Evolutionary conservation across 352 stramenopile genomes (phyloP), one percentile per base, ranked within the genome.

Genomic region (Blastocystis sp.): DNA sequence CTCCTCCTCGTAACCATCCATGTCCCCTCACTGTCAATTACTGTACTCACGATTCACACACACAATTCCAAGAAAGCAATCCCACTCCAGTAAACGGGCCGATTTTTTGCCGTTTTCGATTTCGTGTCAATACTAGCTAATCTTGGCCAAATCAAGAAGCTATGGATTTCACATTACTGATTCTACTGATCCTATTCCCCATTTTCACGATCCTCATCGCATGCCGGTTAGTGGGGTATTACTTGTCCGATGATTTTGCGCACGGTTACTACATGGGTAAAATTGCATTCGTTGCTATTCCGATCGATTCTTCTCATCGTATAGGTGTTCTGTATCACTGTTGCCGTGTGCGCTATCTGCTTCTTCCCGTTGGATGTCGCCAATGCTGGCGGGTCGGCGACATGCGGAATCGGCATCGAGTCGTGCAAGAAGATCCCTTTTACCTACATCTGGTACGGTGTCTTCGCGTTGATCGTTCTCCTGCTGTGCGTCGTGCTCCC

Each of bases 281-380:
- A 41, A 67, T 84, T 52, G 74, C 48, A 10, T 84, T 84, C 45
- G 74, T 84, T 67, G 52, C 17, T 38, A 34, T 62, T 40, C 14
- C 28, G 34, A 17, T 38, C 17, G 53, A n/a, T 38, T 52, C 10
- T 19, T 5, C 40, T 21, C 23, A 34, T 28, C 28, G n/a, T 28
- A 41, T 84, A 84, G 74, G 78, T 88, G 38, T 14, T 78, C 34
- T 79, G 40, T 28, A 76, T 88, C 53, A 88, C 64, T 7, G 61
- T 88, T 2, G 43, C 66, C 10, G 45, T 88, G 11, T 65, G 60
- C 11, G 66, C 78, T 4, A 88, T 88, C 43, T 88, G 78, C 38
- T 88, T 88, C 56, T 88, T 88, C 59, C 78, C 78, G 40, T 17
- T 88, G 56, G 78, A 88, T 88, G 78, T 88, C 1, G 41, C 62